These are phyloP conservation scores for Salix exigua DNA, from an alignment of 345 rosid species.

Conservation along the genomic window DNA sequence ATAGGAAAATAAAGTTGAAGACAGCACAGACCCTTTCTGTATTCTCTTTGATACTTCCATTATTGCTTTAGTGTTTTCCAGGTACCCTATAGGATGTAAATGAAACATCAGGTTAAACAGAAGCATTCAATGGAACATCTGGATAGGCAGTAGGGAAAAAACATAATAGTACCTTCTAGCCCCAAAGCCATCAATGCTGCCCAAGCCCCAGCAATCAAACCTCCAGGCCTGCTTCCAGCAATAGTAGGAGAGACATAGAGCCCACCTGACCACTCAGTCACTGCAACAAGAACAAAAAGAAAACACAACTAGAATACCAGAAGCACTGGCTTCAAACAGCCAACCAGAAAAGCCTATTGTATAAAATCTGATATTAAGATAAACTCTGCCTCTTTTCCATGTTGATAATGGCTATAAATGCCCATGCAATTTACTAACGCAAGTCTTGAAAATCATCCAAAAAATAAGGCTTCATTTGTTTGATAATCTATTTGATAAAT, in stretches of 20 bases:
- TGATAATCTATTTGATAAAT: not conserved
- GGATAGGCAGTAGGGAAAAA: constrained; percentile 11
- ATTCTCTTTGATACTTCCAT: constrained; percentile 79
- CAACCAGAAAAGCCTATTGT: not conserved
- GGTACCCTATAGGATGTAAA: constrained; percentile 49
- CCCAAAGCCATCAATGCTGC: constrained; percentile 90
- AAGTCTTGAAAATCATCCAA: not conserved
- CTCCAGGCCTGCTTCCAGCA: constrained; percentile 95
- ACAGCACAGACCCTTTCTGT: constrained; percentile 52
- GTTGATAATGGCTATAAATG: not conserved
- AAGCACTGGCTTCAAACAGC: constrained; percentile 11
- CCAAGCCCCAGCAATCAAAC: constrained; percentile 93
- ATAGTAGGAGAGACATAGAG: constrained; percentile 83
- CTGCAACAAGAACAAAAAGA: constrained; percentile 38
- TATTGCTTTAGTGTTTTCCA: constrained; percentile 63
- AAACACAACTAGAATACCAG: constrained; percentile 12
- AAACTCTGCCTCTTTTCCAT: not conserved
- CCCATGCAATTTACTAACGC: not conserved
- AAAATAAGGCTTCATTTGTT: not conserved
- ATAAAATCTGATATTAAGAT: constrained; percentile 1
- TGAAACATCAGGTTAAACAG: constrained; percentile 16
- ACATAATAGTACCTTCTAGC: constrained; percentile 50
- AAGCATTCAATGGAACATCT: constrained; percentile 7
- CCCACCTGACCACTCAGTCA: constrained; percentile 97
- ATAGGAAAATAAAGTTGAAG: not conserved